These are phyloP conservation scores for Colletotrichum viniferum DNA, from an alignment of 2,329 filamentous ascomycete species.

Conservation along the genomic window DNA sequence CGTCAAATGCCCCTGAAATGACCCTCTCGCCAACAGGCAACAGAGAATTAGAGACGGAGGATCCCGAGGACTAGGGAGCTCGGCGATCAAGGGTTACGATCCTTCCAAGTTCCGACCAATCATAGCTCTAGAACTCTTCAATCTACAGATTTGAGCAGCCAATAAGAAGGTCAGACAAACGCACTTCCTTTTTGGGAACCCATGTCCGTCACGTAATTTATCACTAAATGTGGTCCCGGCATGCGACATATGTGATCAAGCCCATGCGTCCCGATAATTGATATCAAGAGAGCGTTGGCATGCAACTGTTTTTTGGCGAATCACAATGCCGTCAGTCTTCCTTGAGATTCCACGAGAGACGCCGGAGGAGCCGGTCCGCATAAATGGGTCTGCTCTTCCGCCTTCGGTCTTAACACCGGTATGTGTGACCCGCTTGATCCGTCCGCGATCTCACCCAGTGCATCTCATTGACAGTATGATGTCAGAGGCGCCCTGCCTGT, in stretches of 20 bases:
- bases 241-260: neutral
- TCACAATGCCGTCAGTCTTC: neutral
- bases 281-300: neutral
- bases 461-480: neutral
- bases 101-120: neutral
- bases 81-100: neutral
- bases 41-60: neutral
- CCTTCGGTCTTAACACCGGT: neutral
- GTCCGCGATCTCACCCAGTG: neutral
- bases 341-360: neutral
- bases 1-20: neutral
- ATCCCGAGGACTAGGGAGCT: neutral
- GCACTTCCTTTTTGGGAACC: neutral
- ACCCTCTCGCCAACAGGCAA: neutral
- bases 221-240: neutral
- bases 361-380: neutral
- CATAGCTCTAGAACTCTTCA: neutral
- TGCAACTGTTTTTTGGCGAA: neutral
- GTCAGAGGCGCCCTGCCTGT: accelerated
- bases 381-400: neutral
- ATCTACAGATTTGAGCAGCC: neutral
- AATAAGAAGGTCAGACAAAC: neutral
- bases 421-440: neutral
- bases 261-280: neutral
- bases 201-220: neutral